Base-by-base conservation (phyloP, 345 rosid genomes). In the Pelargonium nanum region DNA sequence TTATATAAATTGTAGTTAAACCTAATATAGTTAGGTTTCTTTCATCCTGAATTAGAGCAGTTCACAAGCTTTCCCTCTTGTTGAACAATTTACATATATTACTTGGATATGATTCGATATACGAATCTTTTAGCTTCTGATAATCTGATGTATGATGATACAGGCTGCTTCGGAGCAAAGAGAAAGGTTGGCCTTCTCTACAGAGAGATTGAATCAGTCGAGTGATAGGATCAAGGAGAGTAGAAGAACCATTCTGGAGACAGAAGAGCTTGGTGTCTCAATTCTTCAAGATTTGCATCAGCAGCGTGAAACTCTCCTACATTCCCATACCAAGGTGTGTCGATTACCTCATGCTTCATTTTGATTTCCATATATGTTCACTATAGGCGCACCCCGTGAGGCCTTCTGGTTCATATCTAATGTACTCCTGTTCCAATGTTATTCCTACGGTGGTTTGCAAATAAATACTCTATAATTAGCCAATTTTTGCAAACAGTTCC, bases 261-360 rank as follows among this genome's bases (percentile, higher is more conserved):
- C 96, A 26, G 95, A 92, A 81, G 95, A 87, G 70, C 81, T 87
- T 17, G 95, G 93, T 57, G 82, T 83, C 66, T 85, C 95, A 19
- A 84, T 89, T 63, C 85, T 89, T 66, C 89, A 85, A 82, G 95
- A 92, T 73, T 71, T 89, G 70, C 84, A 85, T 68, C 96, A 89
- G 68, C 98, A 92, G 65, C 79, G 93, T 48, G 89, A 92, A 65
- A 81, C 98, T 57, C 93, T 89, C 52, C 76, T 92, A 23, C 91
- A 89, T 57, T 84, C 96, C 28, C 88, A 84, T 79, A 66, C 69
- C 74, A 86, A 81, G 84, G 98, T 87, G 65, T 25, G 53, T 48
- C 6, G 16, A 59, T 58, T 50, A 21, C 34, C 40, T 15, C 17
- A 8, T 53, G 13, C 10, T 10, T n/a, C 20, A n/a, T 20, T 63